Base-by-base conservation (phyloP, 1,284 basidiomycete species). In the Marasmius tenuissimus region DNA sequence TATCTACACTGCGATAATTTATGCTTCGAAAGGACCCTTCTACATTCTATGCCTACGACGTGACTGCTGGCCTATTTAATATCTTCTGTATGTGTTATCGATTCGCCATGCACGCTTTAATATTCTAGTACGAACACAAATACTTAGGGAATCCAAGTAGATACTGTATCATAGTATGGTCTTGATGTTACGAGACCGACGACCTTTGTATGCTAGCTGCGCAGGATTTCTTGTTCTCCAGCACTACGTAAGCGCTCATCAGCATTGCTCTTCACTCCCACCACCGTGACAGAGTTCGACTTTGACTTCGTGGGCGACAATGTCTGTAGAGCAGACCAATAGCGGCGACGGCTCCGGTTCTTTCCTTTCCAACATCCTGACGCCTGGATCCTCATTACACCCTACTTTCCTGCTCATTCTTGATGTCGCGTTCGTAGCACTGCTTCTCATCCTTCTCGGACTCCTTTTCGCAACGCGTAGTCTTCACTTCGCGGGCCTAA, bases 361-460 rank as follows among this genome's bases (percentile, higher is more conserved):
- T 20, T 79, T 88, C 66, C 72, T 88, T 59, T 74, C 79, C 16
- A 78, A 80, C 60, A 79, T 93, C 63, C 78, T 93, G 12, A 81
- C 76, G 51, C 89, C 90, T 12, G 91, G 91, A 37, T 91, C 91
- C 1, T 90, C 90, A 2, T 75, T 92, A 9, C 75, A 90, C 65
- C 89, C 91, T 0, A 82, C 79, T 0, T 91, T 92, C 70, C 80
- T 91, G 0, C 73, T 86, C 63, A 74, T 85, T 14, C 78, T 91
- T 22, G 91, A 93, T 73, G 78, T 73, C 51, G 81, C 84, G 4
- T 87, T 93, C 66, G 68, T 75, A 3, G 63, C 76, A 6, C 78
- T 93, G 22, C 75, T 91, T 37, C 57, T 84, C 20, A 81, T 90
- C n/a, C 81, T 93, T 22, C 62, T 84, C 52, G 72, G 75, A 48